phyloP scores from a whole-genome alignment of 2,329 filamentous ascomycete genomes.

The Pseudocercospora eumusae region DNA sequence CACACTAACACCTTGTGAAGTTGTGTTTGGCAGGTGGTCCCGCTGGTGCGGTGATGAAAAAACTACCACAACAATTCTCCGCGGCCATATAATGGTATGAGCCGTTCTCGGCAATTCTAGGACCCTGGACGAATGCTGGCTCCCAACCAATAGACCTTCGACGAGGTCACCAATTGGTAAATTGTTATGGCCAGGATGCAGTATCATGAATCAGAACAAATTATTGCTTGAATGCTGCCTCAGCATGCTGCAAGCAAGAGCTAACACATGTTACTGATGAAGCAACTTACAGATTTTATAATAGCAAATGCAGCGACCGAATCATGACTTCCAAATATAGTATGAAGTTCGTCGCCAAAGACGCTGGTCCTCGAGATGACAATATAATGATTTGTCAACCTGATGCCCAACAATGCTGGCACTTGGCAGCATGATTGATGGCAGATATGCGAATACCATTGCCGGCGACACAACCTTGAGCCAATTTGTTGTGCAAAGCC shows the following conservation, averaged over 20 bases:
- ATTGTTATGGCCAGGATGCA: not conserved
- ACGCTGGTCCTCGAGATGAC: not conserved
- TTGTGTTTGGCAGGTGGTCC: not conserved
- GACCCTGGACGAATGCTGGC: not conserved
- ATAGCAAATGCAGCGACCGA: not conserved
- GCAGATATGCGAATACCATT: no score
- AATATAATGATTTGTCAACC: not conserved
- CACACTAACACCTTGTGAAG: not conserved
- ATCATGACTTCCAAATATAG: not conserved
- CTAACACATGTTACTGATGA: not conserved
- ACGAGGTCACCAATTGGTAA: not conserved
- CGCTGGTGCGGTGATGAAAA: not conserved
- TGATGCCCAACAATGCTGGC: not conserved
- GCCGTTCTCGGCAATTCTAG: not conserved
- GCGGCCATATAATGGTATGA: not conserved
- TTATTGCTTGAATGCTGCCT: not conserved
- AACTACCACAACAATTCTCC: not conserved
- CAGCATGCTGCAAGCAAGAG: not conserved
- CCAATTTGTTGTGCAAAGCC: not conserved
- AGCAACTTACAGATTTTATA: not conserved
- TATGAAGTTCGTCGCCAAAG: not conserved
- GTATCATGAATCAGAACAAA: not conserved
- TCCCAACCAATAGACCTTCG: not conserved
- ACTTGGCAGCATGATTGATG: not conserved
- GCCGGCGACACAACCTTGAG: not conserved